Base-by-base conservation (phyloP, 1,139 yeast species). In the Saccharomyces uvarum region DNA sequence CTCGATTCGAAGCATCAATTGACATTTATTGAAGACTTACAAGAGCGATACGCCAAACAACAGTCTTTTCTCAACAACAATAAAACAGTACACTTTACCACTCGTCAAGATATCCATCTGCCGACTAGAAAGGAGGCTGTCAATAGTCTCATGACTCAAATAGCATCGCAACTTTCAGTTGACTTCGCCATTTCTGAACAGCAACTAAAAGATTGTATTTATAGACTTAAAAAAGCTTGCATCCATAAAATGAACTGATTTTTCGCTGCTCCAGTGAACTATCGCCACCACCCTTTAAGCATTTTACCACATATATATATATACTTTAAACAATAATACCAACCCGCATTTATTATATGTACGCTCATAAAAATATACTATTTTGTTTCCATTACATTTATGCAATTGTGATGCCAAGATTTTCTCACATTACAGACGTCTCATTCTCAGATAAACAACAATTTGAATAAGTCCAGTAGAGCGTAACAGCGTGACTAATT, bases 11-110 rank as follows among this genome's bases (percentile, higher is more conserved):
- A 8, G 14, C 49, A 19, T 9, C 49, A 11, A n/a, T 13, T 21
- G 4, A 41, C 64, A 7, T 61, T 53, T 52, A 54, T 60, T 33
- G 62, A 64, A 26, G 62, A 63, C 31, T 46, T 63, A 26, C 68
- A 64, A 49, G 67, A 64, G 16, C 61, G 58, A 26, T 64, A 62
- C 21, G 19, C 48, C 19, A 51, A 51, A 16, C 53, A 51, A 47
- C 32, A 26, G 24, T 13, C 44, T 9, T 38, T 16, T 5, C 19
- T 38, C 5, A 9, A 38, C 24, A 38, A 19, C 44, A 38, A 38
- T 5, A 38, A 38, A 38, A 16, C 24, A 19, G 9, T 9, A 6
- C 24, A 16, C 19, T 38, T 9, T 4, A 8, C 24, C 8, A 38
- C 24, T 4, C 24, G 24, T 38, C 24, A 38, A 19, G n/a, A 38